Percentiles rank a stretch among this genome's conserved stretches.
Evolutionary conservation across 495 filamentous ascomycete genomes (phyloP).

Genomic region (Elasticomyces elasticus): DNA sequence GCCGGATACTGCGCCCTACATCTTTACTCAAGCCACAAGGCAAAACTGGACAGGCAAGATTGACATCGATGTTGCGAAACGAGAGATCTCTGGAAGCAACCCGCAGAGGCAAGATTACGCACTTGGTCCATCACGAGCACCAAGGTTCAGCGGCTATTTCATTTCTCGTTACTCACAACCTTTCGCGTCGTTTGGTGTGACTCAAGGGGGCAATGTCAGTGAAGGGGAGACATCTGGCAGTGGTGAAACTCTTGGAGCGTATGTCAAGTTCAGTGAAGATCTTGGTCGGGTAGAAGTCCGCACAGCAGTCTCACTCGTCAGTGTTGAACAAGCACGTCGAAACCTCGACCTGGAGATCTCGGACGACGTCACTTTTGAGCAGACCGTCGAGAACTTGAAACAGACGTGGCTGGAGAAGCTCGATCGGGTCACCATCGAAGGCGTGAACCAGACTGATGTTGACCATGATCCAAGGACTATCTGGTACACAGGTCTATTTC

Average conservation of each 20-base stretch:
- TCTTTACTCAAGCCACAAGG: slow-evolving; percentile 16
- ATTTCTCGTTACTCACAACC: slow-evolving; percentile 20
- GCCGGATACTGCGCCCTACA: not conserved
- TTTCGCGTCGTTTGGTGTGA: slow-evolving; percentile 10
- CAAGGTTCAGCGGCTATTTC: slow-evolving; percentile 17
- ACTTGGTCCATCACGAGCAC: slow-evolving; percentile 15
- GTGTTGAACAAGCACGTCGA: slow-evolving; percentile 16
- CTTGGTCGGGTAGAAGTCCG: slow-evolving; percentile 9
- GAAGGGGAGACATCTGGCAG: not conserved
- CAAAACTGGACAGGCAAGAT: slow-evolving; percentile 21
- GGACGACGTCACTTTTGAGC: slow-evolving; percentile 8
- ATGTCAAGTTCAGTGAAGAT: slow-evolving; percentile 5
- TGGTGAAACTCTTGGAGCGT: slow-evolving; percentile 17
- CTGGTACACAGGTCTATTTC: slow-evolving; percentile 20
- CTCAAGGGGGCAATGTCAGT: slow-evolving; percentile 4
- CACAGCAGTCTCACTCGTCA: slow-evolving; percentile 20
- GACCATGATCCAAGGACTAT: slow-evolving; percentile 15
- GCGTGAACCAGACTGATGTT: slow-evolving; percentile 11
- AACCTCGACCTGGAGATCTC: slow-evolving; percentile 17
- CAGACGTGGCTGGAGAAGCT: slow-evolving; percentile 21
- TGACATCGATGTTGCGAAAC: slow-evolving; percentile 5
- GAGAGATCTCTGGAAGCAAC: slow-evolving; percentile 17
- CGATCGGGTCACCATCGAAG: slow-evolving; percentile 17
- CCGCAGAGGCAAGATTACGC: slow-evolving; percentile 20
- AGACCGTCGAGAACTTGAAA: slow-evolving; percentile 15